These are phyloP conservation scores for Backusella mclennaniae DNA, from an alignment of 192 early-diverging fungal species.

Conservation along the genomic window DNA sequence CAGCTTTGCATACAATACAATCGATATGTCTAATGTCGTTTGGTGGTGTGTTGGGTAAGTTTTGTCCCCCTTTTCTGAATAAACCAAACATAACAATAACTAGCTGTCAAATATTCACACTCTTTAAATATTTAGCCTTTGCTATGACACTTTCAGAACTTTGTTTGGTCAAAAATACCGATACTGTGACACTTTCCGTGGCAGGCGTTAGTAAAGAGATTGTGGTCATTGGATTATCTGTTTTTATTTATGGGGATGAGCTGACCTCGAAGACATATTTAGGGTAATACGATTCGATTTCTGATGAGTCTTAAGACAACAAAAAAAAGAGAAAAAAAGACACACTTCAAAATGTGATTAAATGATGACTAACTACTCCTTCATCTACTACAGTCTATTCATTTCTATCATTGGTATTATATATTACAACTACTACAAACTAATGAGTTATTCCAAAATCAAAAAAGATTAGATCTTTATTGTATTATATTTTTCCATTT, in stretches of 20 bases:
- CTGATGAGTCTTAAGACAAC: not conserved
- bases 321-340: not conserved
- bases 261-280: constrained; percentile 62
- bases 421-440: constrained; percentile 38
- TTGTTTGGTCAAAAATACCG: constrained; percentile 67
- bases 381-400: not conserved
- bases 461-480: not conserved
- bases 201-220: constrained; percentile 76
- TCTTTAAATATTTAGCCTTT: constrained; percentile 51
- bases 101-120: not conserved
- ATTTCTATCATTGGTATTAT: constrained; percentile 52
- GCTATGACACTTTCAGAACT: constrained; percentile 75
- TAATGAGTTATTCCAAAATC: not conserved
- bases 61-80: not conserved
- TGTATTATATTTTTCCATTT: not conserved
- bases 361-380: not conserved
- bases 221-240: constrained; percentile 66
- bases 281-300: constrained; percentile 48
- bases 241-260: constrained; percentile 68
- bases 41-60: constrained; percentile 59
- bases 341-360: not conserved
- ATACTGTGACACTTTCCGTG: constrained; percentile 74
- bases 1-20: constrained; percentile 30
- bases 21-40: constrained; percentile 49
- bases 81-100: not conserved